phyloP scores from a whole-genome alignment of 73 alveolate species.

The Paraurostyla sp. region DNA sequence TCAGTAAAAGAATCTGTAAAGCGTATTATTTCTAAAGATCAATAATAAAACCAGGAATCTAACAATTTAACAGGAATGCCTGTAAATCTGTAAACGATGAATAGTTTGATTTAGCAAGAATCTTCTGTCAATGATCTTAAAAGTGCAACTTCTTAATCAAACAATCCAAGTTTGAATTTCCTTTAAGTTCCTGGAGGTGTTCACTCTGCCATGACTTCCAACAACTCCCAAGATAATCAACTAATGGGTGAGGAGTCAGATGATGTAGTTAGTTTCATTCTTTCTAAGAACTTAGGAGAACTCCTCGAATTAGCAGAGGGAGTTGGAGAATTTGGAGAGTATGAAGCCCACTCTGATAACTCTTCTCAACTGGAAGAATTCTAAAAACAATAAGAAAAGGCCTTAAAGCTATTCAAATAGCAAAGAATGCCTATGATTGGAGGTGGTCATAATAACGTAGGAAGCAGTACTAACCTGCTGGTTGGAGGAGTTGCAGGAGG shows the following conservation, averaged over 20 bases:
- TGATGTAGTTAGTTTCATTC: neutral
- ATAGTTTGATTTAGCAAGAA: too few species aligned
- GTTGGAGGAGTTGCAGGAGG: neutral
- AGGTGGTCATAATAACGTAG: slow-evolving; percentile 9
- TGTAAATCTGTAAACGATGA: too few species aligned
- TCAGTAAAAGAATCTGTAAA: neutral
- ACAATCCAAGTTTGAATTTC: too few species aligned
- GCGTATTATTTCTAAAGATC: neutral
- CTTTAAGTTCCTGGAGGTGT: too few species aligned
- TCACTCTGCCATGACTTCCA: neutral
- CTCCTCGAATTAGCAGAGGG: slow-evolving; percentile 12
- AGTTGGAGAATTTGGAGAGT: slow-evolving; percentile 10
- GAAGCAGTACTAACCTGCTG: neutral
- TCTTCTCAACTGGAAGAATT: neutral
- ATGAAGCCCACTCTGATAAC: neutral
- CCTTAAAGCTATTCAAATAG: neutral
- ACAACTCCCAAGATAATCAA: neutral
- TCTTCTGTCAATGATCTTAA: too few species aligned
- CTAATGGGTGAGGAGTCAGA: neutral
- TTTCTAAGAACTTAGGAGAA: neutral
- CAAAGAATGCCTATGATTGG: slow-evolving; percentile 10
- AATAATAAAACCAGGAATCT: neutral
- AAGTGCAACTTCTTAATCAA: too few species aligned
- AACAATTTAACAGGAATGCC: too few species aligned
- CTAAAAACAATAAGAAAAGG: neutral